Base-by-base conservation (phyloP, 257 asterid species). In the Capsicum rhomboideum region DNA sequence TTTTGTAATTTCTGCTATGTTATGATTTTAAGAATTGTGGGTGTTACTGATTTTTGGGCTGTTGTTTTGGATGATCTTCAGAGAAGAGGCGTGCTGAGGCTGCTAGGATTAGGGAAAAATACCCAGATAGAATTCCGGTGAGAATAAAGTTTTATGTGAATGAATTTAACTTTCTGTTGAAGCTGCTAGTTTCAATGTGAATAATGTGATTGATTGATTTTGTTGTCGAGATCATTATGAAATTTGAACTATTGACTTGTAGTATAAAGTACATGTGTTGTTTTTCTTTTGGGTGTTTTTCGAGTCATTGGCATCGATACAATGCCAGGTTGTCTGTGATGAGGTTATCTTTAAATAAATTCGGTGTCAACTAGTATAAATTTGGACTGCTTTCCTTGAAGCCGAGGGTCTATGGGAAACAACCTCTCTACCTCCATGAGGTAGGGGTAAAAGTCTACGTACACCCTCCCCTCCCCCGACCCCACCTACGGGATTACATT, bases 51-150 rank as follows among this genome's bases (percentile, higher is more conserved):
- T 23, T 7, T 83, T 23, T 79, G 52, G 68, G 54, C 17, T 83
- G 21, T 66, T 37, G 21, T 74, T 81, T 82, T 79, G 55, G 50
- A 21, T 89, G 52, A 78, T 80, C 28, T 42, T 68, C 87, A 92
- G 95, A 85, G 86, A 92, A 92, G 84, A 90, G 95, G 92, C 92
- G 92, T 9, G 92, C 93, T 3, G 95, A 92, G 88, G 90, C 97
- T 89, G 91, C 92, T 58, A 86, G 95, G 86, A 93, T 93, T 50
- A 91, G 97, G 87, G 95, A 91, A 86, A 93, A 93, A 85, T 93
- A 93, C 40, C 87, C 95, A 1, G 97, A 93, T 84, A 91, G 97
- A 31, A 90, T 93, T 81, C 97, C 97, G 82, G 97, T 93, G 88
- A 90, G 91, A 80, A 80, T 83, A 64, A 28, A 78, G 64, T 53